A percentile compares a stretch with the other conserved stretches of the same genome.
phyloP scores from a whole-genome alignment of 495 filamentous ascomycete genomes.

The Hypoxylon subgilvum region DNA sequence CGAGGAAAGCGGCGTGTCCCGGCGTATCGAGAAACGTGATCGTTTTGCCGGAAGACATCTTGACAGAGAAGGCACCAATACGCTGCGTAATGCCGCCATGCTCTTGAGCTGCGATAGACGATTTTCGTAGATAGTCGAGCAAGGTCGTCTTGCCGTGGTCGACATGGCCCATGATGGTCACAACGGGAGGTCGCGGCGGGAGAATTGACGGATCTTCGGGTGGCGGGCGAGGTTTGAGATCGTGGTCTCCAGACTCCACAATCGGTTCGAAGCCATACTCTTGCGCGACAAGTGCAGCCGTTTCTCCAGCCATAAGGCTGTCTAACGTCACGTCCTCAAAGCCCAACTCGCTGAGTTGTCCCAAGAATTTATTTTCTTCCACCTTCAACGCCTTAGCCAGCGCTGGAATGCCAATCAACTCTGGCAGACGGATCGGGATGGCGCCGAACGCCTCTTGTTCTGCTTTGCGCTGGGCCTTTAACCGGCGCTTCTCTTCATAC shows the following conservation, averaged over 20 bases:
- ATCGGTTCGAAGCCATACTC: constrained; percentile 94
- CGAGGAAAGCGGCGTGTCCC: constrained; percentile 92
- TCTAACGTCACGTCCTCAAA: constrained; percentile 82
- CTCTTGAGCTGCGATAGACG: constrained; percentile 85
- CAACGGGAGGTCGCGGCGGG: constrained; percentile 83
- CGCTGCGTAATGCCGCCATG: constrained; percentile 99
- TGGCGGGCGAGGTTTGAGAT: constrained; percentile 74
- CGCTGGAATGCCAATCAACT: constrained; percentile 86
- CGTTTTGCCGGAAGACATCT: constrained; percentile 78
- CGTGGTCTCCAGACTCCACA: constrained; percentile 70
- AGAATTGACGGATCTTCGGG: constrained; percentile 73
- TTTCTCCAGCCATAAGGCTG: constrained; percentile 87
- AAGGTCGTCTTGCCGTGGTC: constrained; percentile 99
- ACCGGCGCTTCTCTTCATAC: constrained; percentile 44
- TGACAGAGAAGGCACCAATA: constrained; percentile 97
- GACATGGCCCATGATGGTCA: constrained; percentile 99
- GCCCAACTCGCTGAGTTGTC: constrained; percentile 76
- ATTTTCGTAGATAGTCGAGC: constrained; percentile 91
- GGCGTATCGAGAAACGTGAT: constrained; percentile 99
- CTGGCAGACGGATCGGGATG: constrained; percentile 73
- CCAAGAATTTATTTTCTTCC: constrained; percentile 69
- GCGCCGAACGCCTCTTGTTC: constrained; percentile 42
- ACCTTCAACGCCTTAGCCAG: constrained; percentile 80
- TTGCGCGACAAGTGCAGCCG: constrained; percentile 84
- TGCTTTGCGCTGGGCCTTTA: constrained; percentile 47